Evolutionary conservation across 495 filamentous ascomycete genomes (phyloP).

Genomic region (Lineolata rhizophorae): DNA sequence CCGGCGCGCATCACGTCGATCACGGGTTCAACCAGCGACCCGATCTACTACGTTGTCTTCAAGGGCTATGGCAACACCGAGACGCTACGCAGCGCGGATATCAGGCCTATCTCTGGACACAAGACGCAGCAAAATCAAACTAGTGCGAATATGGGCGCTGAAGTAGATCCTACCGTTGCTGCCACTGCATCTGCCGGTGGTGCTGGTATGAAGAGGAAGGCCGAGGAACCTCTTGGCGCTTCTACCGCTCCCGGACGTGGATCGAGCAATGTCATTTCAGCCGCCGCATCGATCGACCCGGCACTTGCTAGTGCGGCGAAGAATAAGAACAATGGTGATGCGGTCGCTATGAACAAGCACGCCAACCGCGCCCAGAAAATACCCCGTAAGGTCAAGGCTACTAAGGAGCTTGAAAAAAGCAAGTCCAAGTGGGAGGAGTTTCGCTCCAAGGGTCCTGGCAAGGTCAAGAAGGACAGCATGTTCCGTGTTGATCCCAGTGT

Average conservation of each 20-base stretch:
- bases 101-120: slow-evolving; percentile 67
- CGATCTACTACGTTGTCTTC: slow-evolving; percentile 86
- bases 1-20: slow-evolving; percentile 82
- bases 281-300: slow-evolving; percentile 68
- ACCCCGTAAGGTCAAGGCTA: slow-evolving; percentile 71
- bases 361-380: slow-evolving; percentile 45
- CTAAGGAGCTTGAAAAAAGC: slow-evolving; percentile 66
- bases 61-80: slow-evolving; percentile 75
- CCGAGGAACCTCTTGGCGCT: slow-evolving; percentile 48
- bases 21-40: slow-evolving; percentile 68
- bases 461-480: slow-evolving; percentile 78
- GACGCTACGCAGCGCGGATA: slow-evolving; percentile 63
- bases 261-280: slow-evolving; percentile 53
- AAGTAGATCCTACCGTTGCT: too few relatives aligned
- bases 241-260: slow-evolving; percentile 10
- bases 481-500: slow-evolving; percentile 79
- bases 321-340: slow-evolving; percentile 28
- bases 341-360: slow-evolving; percentile 23
- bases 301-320: slow-evolving; percentile 49
- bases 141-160: too few relatives aligned
- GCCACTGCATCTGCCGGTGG: not conserved
- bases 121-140: slow-evolving; percentile 19
- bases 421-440: slow-evolving; percentile 95
- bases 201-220: slow-evolving; percentile 65
- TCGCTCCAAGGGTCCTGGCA: slow-evolving; percentile 57